These are phyloP conservation scores for Psidium friedrichsthalianum DNA, from an alignment of 345 rosid species.

Conservation along the genomic window DNA sequence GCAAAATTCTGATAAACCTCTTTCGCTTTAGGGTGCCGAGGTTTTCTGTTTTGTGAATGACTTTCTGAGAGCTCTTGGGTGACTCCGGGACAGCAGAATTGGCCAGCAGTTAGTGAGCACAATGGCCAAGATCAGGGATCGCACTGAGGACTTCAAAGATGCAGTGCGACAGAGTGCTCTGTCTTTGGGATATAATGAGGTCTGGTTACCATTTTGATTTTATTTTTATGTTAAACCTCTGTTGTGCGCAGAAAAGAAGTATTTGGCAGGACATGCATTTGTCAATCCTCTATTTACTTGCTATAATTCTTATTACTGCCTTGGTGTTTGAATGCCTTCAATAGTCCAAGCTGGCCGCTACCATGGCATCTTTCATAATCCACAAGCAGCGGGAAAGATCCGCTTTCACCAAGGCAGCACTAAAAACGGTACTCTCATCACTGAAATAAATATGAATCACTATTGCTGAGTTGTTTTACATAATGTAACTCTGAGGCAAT, in stretches of 20 bases:
- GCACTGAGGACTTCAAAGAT: slow-evolving; percentile 84
- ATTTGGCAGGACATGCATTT: no score
- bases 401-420: slow-evolving; percentile 53
- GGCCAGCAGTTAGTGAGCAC: background rate
- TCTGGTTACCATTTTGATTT: background rate
- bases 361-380: slow-evolving; percentile 79
- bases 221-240: background rate
- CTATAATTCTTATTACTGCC: background rate
- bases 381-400: slow-evolving; percentile 57
- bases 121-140: slow-evolving; percentile 71
- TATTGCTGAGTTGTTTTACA: background rate
- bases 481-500: background rate
- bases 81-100: background rate
- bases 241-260: background rate
- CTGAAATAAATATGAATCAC: background rate
- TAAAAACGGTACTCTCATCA: slow-evolving; percentile 40
- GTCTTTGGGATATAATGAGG: slow-evolving; percentile 62
- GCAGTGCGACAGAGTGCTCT: slow-evolving; percentile 56
- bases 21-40: background rate
- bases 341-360: slow-evolving; percentile 62
- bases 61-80: background rate
- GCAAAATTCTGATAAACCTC: background rate
- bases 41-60: background rate
- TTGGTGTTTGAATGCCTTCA: background rate
- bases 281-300: background rate